Evolutionary conservation across 345 rosid species (phyloP), one percentile per base, ranked within the genome.

Genomic region (Brassica nigra): DNA sequence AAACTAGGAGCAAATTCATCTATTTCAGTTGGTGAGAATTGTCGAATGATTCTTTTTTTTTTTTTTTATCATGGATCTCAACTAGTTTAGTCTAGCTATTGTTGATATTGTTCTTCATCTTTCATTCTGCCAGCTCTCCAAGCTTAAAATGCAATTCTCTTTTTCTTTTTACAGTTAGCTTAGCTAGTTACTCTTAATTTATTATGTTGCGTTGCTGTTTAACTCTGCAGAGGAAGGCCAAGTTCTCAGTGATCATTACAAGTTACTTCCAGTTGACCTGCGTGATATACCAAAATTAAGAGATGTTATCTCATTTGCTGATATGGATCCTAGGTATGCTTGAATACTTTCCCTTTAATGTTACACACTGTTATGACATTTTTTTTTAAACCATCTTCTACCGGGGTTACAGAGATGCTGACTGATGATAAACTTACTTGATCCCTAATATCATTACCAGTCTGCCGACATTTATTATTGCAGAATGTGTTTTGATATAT

Each of bases 401-500:
- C 27, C 27, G 27, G 27, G 27, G 27, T 23, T 23, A 23, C 27
- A 34, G 8, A 34, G 37, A 5, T 34, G 27, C 29, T 69, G 66
- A 62, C 78, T 72, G 55, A 66, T 75, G 66, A 76, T 71, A 64
- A 57, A 83, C 28, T 59, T 77, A 74, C 79, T 84, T 84, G 55
- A 77, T 84, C 64, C 87, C 92, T 90, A 81, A 88, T 85, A 75
- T 84, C 78, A 82, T 84, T 83, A 87, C 98, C 27, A 93, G 99
- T 89, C 83, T 90, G 92, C 97, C 97, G 73, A 93, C 99, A 81
- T 95, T 91, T 87, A 90, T 93, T 79, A 90, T 91, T 88, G 98
- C 99, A 91, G 99, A 95, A 86, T 91, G 99, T 75, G 94, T 95
- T 82, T 86, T 95, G 81, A 95, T 95, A 83, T 93, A 95, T 90